A percentile compares a stretch with the other conserved stretches of the same genome.
Evolutionary conservation across 2,329 filamentous ascomycete genomes (phyloP).

Genomic region (Epichloe hybrida): DNA sequence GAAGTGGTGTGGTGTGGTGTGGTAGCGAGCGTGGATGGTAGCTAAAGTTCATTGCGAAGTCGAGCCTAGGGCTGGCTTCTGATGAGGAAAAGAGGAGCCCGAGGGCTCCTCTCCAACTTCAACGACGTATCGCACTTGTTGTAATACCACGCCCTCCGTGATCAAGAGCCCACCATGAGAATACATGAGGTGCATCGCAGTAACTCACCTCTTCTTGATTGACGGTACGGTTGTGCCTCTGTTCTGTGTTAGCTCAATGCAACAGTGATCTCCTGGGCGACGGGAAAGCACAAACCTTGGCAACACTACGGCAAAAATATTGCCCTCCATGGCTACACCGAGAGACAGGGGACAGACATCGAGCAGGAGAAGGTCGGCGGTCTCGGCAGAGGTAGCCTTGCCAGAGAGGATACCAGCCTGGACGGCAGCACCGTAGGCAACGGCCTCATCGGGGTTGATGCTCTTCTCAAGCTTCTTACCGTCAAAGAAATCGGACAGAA

Average conservation of each 20-base stretch:
- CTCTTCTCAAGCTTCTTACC: constrained; percentile 99
- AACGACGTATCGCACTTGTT: too few relatives aligned
- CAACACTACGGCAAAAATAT: constrained; percentile 94
- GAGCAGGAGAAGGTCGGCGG: constrained; percentile 83
- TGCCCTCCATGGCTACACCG: constrained; percentile 98
- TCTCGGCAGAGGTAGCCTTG: constrained; percentile 93
- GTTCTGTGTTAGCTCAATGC: too few relatives aligned
- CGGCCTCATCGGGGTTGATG: constrained; percentile 99
- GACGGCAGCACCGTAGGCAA: constrained; percentile 96
- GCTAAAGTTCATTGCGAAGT: background rate
- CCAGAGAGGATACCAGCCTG: constrained; percentile 98
- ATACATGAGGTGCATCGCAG: background rate
- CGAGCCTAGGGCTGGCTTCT: background rate
- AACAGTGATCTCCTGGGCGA: too few relatives aligned
- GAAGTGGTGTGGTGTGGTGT: background rate
- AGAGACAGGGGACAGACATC: constrained; percentile 94
- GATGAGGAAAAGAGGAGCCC: background rate
- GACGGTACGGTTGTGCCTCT: constrained; percentile 36
- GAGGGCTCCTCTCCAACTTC: too few relatives aligned
- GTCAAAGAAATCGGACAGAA: constrained; percentile 96
- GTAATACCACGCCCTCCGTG: too few relatives aligned
- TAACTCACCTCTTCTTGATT: constrained; percentile 53
- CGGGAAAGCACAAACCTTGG: constrained; percentile 30
- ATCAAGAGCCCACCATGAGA: too few relatives aligned
- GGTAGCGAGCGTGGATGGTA: too few relatives aligned